A percentile compares a stretch with the other conserved stretches of the same genome.
Conservation (phyloP, 768 basidiomycete species). For the Cyathus striatus region DNA sequence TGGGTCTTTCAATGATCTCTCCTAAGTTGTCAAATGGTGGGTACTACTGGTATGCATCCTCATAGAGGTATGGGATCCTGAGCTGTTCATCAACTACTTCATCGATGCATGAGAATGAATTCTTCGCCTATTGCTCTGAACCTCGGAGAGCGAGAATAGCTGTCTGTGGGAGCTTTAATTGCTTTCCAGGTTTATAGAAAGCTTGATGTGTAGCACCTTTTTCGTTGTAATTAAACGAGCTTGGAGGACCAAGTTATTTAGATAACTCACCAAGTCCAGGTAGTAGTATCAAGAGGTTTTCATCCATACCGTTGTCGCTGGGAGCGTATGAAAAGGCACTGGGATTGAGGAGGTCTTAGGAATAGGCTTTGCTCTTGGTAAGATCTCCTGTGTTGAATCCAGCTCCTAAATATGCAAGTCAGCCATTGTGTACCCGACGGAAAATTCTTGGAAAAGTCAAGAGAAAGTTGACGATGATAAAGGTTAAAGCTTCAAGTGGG, state of each 20-base stretch:
- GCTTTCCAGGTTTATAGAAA: slow-evolving; percentile 67
- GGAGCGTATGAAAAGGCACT: slow-evolving; percentile 63
- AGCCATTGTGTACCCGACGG: neutral
- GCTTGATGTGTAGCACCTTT: slow-evolving; percentile 81
- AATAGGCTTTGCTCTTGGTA: slow-evolving; percentile 38
- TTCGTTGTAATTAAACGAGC: neutral
- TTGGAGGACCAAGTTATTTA: slow-evolving; percentile 11
- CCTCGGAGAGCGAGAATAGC: slow-evolving; percentile 79
- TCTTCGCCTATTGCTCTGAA: slow-evolving; percentile 57
- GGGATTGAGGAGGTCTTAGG: slow-evolving; percentile 43
- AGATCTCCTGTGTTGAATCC: slow-evolving; percentile 8
- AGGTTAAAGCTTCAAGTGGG: no score
- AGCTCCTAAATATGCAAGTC: slow-evolving; percentile 30
- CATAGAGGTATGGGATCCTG: slow-evolving; percentile 76
- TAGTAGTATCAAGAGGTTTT: slow-evolving; percentile 78
- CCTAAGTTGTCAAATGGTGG: slow-evolving; percentile 76
- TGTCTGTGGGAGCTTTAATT: slow-evolving; percentile 82
- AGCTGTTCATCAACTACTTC: neutral
- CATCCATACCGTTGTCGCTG: slow-evolving; percentile 80
- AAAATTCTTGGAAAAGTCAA: neutral
- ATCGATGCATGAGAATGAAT: slow-evolving; percentile 4
- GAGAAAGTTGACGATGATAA: neutral
- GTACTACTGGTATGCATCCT: slow-evolving; percentile 85
- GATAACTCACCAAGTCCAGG: slow-evolving; percentile 72
- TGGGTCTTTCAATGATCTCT: slow-evolving; percentile 61